Evolutionary conservation across 768 basidiomycete species (phyloP), one percentile per base, ranked within the genome.

Genomic region (Imleria badia): DNA sequence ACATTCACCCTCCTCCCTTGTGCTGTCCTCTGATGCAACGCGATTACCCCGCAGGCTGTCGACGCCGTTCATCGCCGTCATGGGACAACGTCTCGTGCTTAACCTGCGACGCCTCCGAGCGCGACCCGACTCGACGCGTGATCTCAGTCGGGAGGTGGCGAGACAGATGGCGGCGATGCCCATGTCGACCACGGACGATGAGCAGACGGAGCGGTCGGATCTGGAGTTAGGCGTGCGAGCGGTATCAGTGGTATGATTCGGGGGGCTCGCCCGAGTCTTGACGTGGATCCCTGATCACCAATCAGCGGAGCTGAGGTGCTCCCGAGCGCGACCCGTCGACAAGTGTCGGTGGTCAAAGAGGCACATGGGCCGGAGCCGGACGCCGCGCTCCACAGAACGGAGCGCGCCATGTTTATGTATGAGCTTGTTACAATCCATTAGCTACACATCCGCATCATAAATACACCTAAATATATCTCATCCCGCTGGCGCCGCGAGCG

Each of bases 41-140:
- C 13, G 41, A 2, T 3, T 26, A 3, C 33, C 26, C 26, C 13
- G 9, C 38, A 64, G 64, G 23, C 0, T 60, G 4, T 47, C 61
- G 22, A 46, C 20, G 15, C 55, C 61, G 1, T 13, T 64, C 7
- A 13, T 65, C 10, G 35, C 48, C 3, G 17, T 66, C 38, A 52
- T 55, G 45, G 68, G 51, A 46, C 69, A 55, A 54, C 70, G 59
- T 43, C 66, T 61, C 48, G 63, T 60, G 33, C 54, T 61, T 51
- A 68, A 61, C 51, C 60, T 61, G 15, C 54, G 50, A 13, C 26
- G 36, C 57, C 58, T 63, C 5, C 52, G 45, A 20, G 15, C 23
- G 19, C 47, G 6, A 1, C 45, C 43, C 0, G 47, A 61, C 30
- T 38, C 52, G 36, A 64, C 48, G 3, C 38, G 36, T 44, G 48